phyloP scores from a whole-genome alignment of 441 rosid genomes.

The Oxalis stricta region DNA sequence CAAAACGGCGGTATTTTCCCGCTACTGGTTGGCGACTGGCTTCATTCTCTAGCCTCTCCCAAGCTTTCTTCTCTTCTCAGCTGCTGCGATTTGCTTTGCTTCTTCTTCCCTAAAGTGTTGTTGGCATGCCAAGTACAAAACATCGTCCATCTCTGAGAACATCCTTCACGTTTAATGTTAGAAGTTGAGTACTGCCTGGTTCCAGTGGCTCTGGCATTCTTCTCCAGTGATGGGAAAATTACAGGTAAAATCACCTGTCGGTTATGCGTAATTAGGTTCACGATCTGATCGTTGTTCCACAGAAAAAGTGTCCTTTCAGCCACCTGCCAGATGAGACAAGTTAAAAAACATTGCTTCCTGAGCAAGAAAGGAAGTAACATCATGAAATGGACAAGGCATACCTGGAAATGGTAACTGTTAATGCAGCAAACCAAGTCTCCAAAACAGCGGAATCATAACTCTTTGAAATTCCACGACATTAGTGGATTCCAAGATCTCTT shows the following conservation, averaged over 20 bases:
- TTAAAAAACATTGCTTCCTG: slow-evolving; percentile 1
- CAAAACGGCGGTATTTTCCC: slow-evolving; percentile 55
- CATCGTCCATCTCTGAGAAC: slow-evolving; percentile 81
- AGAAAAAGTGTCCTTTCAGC: slow-evolving; percentile 83
- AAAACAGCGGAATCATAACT: slow-evolving; percentile 65
- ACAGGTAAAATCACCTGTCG: slow-evolving; percentile 54
- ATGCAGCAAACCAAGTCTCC: slow-evolving; percentile 69
- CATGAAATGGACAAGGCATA: slow-evolving; percentile 6
- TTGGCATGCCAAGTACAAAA: slow-evolving; percentile 56
- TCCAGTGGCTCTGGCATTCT: slow-evolving; percentile 73
- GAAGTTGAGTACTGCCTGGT: slow-evolving; percentile 65
- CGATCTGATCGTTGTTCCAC: slow-evolving; percentile 90
- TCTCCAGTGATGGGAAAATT: slow-evolving; percentile 63
- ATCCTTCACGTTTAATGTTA: slow-evolving; percentile 61
- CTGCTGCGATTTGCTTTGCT: slow-evolving; percentile 28
- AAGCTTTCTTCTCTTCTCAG: slow-evolving; percentile 53
- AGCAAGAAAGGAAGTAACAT: background rate
- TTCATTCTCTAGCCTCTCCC: slow-evolving; percentile 49
- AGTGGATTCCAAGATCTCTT: slow-evolving; percentile 67
- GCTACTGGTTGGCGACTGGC: slow-evolving; percentile 65
- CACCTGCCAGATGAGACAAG: slow-evolving; percentile 75
- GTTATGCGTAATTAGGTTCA: slow-evolving; percentile 56
- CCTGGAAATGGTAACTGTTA: slow-evolving; percentile 82
- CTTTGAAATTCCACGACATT: slow-evolving; percentile 62
- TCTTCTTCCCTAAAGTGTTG: slow-evolving; percentile 49